Percentiles rank a stretch among this genome's conserved stretches.
Conservation (phyloP, 2,329 filamentous ascomycete genomes). For the Ophiostoma perfectum region DNA sequence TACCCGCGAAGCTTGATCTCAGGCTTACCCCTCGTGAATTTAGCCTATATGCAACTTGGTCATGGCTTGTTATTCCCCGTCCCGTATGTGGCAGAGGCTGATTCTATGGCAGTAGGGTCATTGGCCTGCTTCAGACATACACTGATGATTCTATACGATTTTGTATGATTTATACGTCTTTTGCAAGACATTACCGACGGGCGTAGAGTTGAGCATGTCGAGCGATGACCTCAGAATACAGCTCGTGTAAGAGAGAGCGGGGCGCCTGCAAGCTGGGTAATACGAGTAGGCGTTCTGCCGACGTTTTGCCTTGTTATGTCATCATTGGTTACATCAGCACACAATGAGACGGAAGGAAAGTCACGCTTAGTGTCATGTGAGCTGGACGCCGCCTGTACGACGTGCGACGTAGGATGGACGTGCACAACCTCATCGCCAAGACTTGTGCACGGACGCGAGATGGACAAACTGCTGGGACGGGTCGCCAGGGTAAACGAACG, state of each 20-base stretch:
- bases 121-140: not conserved
- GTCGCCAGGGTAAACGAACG: not conserved
- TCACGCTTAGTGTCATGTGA: not conserved
- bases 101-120: not conserved
- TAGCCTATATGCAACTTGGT: conserved; percentile 8
- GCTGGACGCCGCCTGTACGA: not conserved
- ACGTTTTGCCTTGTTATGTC: not conserved
- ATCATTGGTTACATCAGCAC: not conserved
- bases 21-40: conserved; percentile 14
- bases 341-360: too few species aligned
- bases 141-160: too few species aligned
- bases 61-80: not conserved
- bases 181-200: not conserved
- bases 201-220: not conserved
- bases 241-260: conserved; percentile 5
- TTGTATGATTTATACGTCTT: not conserved
- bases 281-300: not conserved
- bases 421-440: not conserved
- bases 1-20: not conserved
- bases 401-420: not conserved
- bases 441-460: conserved; percentile 1
- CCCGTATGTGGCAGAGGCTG: too few species aligned
- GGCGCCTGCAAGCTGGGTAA: not conserved
- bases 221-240: not conserved
- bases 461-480: conserved; percentile 1